A percentile compares a stretch with the other conserved stretches of the same genome.
These are phyloP conservation scores for Camellia sinensis DNA, from an alignment of 148 eudicot species.

Conservation along the genomic window DNA sequence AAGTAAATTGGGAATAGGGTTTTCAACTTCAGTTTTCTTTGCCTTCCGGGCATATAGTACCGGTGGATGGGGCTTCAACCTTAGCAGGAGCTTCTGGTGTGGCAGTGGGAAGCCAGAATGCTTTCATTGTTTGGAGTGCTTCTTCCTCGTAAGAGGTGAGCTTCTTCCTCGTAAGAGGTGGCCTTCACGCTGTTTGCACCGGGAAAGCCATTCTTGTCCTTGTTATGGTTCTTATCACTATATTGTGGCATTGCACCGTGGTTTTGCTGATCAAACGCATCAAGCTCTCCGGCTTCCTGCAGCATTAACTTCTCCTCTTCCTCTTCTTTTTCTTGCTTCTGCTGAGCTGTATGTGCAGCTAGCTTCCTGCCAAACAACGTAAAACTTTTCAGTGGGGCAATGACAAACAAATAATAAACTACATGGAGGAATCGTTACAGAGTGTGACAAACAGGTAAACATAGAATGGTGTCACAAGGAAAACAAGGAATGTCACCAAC, in stretches of 20 bases:
- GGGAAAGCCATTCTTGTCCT: constrained; percentile 80
- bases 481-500: too few relatives aligned
- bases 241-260: constrained; percentile 91
- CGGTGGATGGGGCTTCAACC: constrained; percentile 63
- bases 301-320: constrained; percentile 68
- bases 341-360: constrained; percentile 70
- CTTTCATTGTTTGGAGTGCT: constrained; percentile 93
- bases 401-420: background rate
- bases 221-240: constrained; percentile 62
- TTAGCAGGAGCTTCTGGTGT: constrained; percentile 82
- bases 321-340: constrained; percentile 79
- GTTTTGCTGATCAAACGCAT: constrained; percentile 92
- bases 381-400: background rate
- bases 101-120: constrained; percentile 98
- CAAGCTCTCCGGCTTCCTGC: constrained; percentile 86
- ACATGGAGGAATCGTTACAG: too few relatives aligned
- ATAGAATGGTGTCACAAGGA: too few relatives aligned
- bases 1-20: constrained; percentile 66
- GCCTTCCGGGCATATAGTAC: constrained; percentile 88
- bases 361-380: constrained; percentile 50
- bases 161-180: too few relatives aligned
- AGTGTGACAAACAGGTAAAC: too few relatives aligned
- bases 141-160: constrained; percentile 95
- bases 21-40: constrained; percentile 75
- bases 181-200: constrained; percentile 95